Evolutionary conservation across 1,284 basidiomycete species (phyloP), one percentile per base, ranked within the genome.

Genomic region (Veloboletus limbatus): DNA sequence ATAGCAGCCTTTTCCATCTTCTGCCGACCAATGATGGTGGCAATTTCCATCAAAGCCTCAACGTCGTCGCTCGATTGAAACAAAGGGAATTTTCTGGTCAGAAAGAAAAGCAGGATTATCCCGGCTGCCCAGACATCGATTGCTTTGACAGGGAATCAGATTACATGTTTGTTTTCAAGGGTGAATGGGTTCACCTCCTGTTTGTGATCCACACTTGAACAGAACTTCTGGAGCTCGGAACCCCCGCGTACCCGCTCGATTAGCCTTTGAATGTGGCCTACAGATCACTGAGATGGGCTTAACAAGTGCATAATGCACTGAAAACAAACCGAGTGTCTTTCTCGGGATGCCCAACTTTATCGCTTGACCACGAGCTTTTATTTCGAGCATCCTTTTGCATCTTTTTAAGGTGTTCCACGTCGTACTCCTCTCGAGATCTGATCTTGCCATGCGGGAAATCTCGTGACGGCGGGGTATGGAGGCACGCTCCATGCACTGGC

Each of bases 141-240:
- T 9, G 96, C 96, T 92, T 62, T 43, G 47, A 20, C 26, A 40
- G 20, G 18, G 38, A 35, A 9, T 54, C 43, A 54, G 45, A 47
- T 32, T 25, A 25, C 42, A 44, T 31, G 33, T 36, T 36, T 43
- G 13, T 25, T 33, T 35, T 32, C 34, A 35, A 49, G 41, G 31
- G 16, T 30, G 25, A 47, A 24, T 41, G 40, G 36, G 26, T 81
- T 54, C 59, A 93, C 94, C 89, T 50, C 92, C 91, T 5, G 87
- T 88, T 69, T 99, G 96, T 55, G 94, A 88, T 17, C 85, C 85
- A 58, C 96, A 99, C 68, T 99, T 99, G 39, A 99, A 70, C 21
- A 99, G 69, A 9, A 99, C 97, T 61, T 99, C 97, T 0, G 96
- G 96, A 0, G 96, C 95, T 47, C 96, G 84, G 67, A 99, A 99